Evolutionary conservation across 1,139 yeast genomes (phyloP).

Genomic region (Candida sojae): DNA sequence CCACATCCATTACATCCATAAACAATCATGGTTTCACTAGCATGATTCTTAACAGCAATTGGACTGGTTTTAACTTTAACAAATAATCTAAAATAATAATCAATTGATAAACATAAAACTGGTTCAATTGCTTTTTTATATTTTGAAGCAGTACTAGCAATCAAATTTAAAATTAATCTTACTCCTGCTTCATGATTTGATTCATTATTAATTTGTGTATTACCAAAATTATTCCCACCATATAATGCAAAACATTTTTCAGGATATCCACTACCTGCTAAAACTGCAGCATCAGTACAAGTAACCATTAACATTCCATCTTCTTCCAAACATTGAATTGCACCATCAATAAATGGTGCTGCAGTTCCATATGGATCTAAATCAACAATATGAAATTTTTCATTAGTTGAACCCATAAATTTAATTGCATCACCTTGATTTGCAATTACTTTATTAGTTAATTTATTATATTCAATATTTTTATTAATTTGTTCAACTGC

Average conservation of each 20-base stretch:
- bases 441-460: slow-evolving; percentile 54
- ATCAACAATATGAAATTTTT: slow-evolving; percentile 79
- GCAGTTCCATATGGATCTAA: slow-evolving; percentile 98
- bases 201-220: slow-evolving; percentile 72
- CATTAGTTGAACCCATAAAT: slow-evolving; percentile 54
- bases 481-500: slow-evolving; percentile 84
- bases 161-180: slow-evolving; percentile 74
- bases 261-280: slow-evolving; percentile 95
- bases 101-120: slow-evolving; percentile 78
- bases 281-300: slow-evolving; percentile 93
- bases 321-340: slow-evolving; percentile 76
- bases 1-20: slow-evolving; percentile 92
- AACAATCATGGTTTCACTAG: slow-evolving; percentile 72
- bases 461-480: slow-evolving; percentile 68
- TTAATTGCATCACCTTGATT: slow-evolving; percentile 88
- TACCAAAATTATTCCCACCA: slow-evolving; percentile 75
- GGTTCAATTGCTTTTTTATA: slow-evolving; percentile 90
- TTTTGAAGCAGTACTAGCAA: slow-evolving; percentile 84
- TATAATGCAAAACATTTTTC: slow-evolving; percentile 94
- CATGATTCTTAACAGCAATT: slow-evolving; percentile 71
- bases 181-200: slow-evolving; percentile 93
- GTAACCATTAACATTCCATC: slow-evolving; percentile 87
- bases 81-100: slow-evolving; percentile 87
- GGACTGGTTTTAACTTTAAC: slow-evolving; percentile 79
- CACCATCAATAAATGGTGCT: slow-evolving; percentile 90